Percentiles rank a stretch among this genome's conserved stretches.
phyloP scores from a whole-genome alignment of 148 eudicot species.

The Rhododendron ovatum region DNA sequence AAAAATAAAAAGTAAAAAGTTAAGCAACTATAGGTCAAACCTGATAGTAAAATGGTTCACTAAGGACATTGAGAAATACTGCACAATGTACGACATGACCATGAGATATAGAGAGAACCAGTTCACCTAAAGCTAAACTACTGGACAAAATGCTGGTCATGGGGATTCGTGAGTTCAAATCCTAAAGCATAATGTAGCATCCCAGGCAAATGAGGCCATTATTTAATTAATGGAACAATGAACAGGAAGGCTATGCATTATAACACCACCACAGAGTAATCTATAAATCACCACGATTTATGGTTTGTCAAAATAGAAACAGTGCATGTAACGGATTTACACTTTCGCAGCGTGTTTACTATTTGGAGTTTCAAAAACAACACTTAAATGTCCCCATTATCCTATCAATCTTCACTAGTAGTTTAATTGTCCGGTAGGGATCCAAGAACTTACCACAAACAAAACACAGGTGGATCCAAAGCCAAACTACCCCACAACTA shows the following conservation, averaged over 20 bases:
- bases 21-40: background rate
- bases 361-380: background rate
- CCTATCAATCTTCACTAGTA: background rate
- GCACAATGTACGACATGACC: background rate
- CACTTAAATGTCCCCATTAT: background rate
- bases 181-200: background rate
- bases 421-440: background rate
- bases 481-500: background rate
- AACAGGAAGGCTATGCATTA: background rate
- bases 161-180: background rate
- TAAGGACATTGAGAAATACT: background rate
- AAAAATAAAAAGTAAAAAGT: no score
- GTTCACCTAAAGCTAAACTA: background rate
- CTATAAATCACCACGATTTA: background rate
- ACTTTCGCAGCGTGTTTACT: background rate
- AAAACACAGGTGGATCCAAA: background rate
- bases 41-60: background rate
- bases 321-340: background rate
- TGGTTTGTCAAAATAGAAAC: background rate
- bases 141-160: conserved; percentile 1
- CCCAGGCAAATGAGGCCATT: background rate
- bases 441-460: background rate
- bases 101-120: background rate
- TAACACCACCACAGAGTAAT: no score
- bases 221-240: background rate